Percentiles rank a stretch among this genome's conserved stretches.
phyloP scores from a whole-genome alignment of 2,329 filamentous ascomycete species.

The Truncatella angustata region DNA sequence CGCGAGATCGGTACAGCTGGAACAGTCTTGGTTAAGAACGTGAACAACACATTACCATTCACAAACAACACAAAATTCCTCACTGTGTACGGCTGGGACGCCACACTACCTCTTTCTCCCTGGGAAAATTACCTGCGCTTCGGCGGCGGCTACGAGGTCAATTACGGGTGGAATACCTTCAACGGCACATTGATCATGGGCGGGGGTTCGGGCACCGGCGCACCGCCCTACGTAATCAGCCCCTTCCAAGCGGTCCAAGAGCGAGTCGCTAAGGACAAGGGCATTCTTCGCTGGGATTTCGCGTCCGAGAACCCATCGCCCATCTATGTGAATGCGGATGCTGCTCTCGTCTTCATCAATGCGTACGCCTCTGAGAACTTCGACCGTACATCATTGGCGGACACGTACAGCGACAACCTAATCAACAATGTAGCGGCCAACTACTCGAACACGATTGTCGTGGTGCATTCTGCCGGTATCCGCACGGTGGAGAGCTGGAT shows the following conservation, averaged over 20 bases:
- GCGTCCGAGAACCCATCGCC: slow-evolving; percentile 12
- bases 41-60: slow-evolving; percentile 20
- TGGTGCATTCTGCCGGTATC: slow-evolving; percentile 57
- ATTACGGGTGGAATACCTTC: slow-evolving; percentile 16
- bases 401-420: slow-evolving; percentile 15
- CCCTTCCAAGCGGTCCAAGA: slow-evolving; percentile 62
- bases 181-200: slow-evolving; percentile 78
- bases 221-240: slow-evolving; percentile 76
- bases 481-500: slow-evolving; percentile 81
- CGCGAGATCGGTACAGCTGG: slow-evolving; percentile 77
- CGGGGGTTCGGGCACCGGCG: slow-evolving; percentile 83
- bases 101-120: slow-evolving; percentile 48
- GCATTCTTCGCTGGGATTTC: slow-evolving; percentile 17
- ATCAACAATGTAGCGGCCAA: slow-evolving; percentile 15
- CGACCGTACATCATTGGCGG: slow-evolving; percentile 11
- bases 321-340: slow-evolving; percentile 59
- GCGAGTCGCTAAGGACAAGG: slow-evolving; percentile 36
- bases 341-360: slow-evolving; percentile 83
- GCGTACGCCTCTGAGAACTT: slow-evolving; percentile 76
- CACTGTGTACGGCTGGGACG: slow-evolving; percentile 24
- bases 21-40: slow-evolving; percentile 80
- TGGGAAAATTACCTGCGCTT: slow-evolving; percentile 39
- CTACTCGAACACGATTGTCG: slow-evolving; percentile 52
- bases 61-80: slow-evolving; percentile 13
- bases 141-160: slow-evolving; percentile 15